Evolutionary conservation across 163 green algal species (phyloP).

Genomic region (Volvox carteri): DNA sequence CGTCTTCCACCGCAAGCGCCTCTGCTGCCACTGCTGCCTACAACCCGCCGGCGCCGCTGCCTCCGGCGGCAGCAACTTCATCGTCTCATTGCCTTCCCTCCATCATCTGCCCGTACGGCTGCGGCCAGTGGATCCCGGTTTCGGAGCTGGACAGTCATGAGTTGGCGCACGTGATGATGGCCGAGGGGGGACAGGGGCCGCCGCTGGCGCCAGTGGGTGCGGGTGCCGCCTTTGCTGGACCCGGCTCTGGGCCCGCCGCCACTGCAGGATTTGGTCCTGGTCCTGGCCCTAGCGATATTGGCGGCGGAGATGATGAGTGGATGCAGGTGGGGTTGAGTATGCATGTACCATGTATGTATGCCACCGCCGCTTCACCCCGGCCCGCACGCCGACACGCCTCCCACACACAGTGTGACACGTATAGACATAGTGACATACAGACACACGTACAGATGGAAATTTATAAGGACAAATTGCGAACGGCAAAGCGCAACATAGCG

Average conservation of each 20-base stretch:
- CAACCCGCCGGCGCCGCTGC: background rate
- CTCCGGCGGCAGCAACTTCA: background rate
- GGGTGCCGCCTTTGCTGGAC: too few relatives aligned
- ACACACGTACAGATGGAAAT: too few relatives aligned
- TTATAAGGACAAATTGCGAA: too few relatives aligned
- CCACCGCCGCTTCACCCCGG: too few relatives aligned
- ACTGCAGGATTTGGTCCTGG: background rate
- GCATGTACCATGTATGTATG: too few relatives aligned
- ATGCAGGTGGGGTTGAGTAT: constrained; percentile 22
- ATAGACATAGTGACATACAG: too few relatives aligned
- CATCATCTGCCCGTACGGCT: constrained; percentile 43
- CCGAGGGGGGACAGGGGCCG: background rate
- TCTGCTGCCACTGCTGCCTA: background rate
- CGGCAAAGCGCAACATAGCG: too few relatives aligned
- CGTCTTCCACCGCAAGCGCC: background rate
- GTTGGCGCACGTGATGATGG: constrained; percentile 32
- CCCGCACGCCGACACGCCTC: too few relatives aligned
- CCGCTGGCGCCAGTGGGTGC: too few relatives aligned
- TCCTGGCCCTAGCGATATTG: background rate
- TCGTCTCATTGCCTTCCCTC: background rate
- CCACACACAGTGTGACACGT: too few relatives aligned
- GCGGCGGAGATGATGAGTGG: constrained; percentile 21
- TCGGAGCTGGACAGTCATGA: constrained; percentile 50
- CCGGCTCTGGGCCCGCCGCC: background rate
- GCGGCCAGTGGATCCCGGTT: constrained; percentile 55